These are phyloP conservation scores for Gossypium aridum DNA, from an alignment of 441 rosid genomes.

Conservation along the genomic window DNA sequence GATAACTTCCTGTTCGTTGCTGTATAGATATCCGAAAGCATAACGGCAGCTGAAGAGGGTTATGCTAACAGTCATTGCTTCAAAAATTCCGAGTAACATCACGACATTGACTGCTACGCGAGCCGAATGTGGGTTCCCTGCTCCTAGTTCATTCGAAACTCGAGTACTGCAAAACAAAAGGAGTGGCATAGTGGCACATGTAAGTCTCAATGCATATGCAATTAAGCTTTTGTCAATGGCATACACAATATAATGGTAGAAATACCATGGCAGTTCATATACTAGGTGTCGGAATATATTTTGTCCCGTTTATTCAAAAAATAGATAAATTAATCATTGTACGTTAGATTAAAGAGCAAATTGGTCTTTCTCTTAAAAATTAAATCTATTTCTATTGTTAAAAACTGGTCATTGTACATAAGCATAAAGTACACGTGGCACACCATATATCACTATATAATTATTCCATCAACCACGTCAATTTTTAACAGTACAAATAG, in stretches of 20 bases:
- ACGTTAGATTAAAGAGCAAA: too few species aligned
- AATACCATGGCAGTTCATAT: too few species aligned
- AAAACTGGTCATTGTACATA: too few species aligned
- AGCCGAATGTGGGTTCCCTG: slow-evolving; percentile 35
- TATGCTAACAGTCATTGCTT: slow-evolving; percentile 20
- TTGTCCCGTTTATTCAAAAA: too few species aligned
- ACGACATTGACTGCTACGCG: slow-evolving; percentile 29
- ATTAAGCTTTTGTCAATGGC: neutral
- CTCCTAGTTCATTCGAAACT: slow-evolving; percentile 49
- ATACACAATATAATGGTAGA: neutral
- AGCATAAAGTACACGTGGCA: too few species aligned
- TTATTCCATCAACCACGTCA: too few species aligned
- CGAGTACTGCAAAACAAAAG: slow-evolving; percentile 25
- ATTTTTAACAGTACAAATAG: too few species aligned
- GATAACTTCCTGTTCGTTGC: slow-evolving; percentile 28
- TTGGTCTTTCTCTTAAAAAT: too few species aligned
- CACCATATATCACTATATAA: too few species aligned
- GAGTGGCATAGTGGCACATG: neutral
- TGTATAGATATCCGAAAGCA: slow-evolving; percentile 35
- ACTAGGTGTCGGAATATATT: too few species aligned
- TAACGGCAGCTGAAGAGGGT: slow-evolving; percentile 25
- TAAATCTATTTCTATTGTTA: too few species aligned
- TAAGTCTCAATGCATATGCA: neutral
- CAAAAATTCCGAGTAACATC: slow-evolving; percentile 18
- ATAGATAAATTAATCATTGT: too few species aligned